Base-by-base conservation (phyloP, 1,139 yeast genomes). In the Taphrina sp. region DNA sequence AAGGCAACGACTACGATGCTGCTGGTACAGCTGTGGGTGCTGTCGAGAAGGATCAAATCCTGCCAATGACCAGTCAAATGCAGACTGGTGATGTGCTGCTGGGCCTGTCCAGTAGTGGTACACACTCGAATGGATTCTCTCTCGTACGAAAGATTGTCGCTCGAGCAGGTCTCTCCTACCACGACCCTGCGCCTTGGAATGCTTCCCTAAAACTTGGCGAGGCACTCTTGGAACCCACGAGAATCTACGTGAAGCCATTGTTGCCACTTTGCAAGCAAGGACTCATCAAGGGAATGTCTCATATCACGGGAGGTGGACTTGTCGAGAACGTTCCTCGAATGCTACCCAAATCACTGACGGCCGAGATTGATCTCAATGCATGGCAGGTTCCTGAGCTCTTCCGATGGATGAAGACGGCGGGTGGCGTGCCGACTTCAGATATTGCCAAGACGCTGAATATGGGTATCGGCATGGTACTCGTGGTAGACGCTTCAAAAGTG, bases 21-120 rank as follows among this genome's bases (percentile, higher is more conserved):
- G 92, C 92, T 67, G 98, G 99, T 71, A 92, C 98, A 39, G 94
- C 96, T 53, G 90, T 94, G 52, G 99, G 99, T 66, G 98, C 98
- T n/a, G 97, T 94, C n/a, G 74, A 78, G 64, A 86, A 85, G 66
- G 72, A 75, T 61, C 78, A 80, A 62, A 80, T 92, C 56, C 76
- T 94, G 64, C 98, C 99, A 39, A 78, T 77, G 62, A 68, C 76
- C 23, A 72, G 77, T 24, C 75, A 73, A 54, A 87, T 94, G 94
- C 66, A 73, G 24, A 78, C 74, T 19, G 97, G 97, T 38, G 84
- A 94, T 70, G 82, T 88, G 5, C 70, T 94, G 53, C 74, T 94
- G 56, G 99, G 98, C 58, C 74, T 94, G 61, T 86, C 79, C 49
- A 87, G 97, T 14, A 85, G 85, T 67, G 99, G 99, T 65, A 79